Base-by-base conservation (phyloP, 2,329 filamentous ascomycete genomes). In the Pseudocercospora pini-densiflorae region DNA sequence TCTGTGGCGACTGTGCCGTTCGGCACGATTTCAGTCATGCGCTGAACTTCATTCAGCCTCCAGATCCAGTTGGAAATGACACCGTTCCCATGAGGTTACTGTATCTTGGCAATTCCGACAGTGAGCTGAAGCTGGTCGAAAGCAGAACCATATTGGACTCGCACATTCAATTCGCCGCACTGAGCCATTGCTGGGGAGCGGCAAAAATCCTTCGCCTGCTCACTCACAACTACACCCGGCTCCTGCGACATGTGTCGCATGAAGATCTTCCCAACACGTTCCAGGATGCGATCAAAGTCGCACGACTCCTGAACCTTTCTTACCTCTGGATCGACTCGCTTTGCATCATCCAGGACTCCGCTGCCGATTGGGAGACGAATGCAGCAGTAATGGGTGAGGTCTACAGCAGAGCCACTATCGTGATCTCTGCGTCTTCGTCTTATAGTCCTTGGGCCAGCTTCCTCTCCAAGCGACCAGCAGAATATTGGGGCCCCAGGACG, bases 311-410 rank as follows among this genome's bases (percentile, higher is more conserved):
- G 1, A 45, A 45, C 9, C 21, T 61, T 24, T 16, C 23, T 16
- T 45, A 64, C 24, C 6, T 64, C 7, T 64, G 62, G 62, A 59
- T 64, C 24, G 55, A 64, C 27, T 27, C 23, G 5, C 43, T 64
- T 12, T 64, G 55, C 29, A 61, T 64, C 9, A 54, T 64, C 31
- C 62, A 64, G 51, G 58, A 65, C 49, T 31, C 36, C 29, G 59
- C 16, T 5, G 58, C 58, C 47, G 69, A 72, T 61, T 71, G 66
- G 63, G 23, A 53, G 23, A 58, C 40, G 10, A 45, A 65, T 24
- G 29, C 47, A 5, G 47, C 59, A 12, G 43, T 33, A 9, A 61
- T 65, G 57, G 61, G 51, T 14, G 31, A 63, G n/a, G 31, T 54
- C 23, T 62, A 62, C 49, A 55, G 19, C 23, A 55, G 54, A 19